These are phyloP conservation scores for Silene noctiflora DNA, from an alignment of 179 eudicot species.

Conservation along the genomic window DNA sequence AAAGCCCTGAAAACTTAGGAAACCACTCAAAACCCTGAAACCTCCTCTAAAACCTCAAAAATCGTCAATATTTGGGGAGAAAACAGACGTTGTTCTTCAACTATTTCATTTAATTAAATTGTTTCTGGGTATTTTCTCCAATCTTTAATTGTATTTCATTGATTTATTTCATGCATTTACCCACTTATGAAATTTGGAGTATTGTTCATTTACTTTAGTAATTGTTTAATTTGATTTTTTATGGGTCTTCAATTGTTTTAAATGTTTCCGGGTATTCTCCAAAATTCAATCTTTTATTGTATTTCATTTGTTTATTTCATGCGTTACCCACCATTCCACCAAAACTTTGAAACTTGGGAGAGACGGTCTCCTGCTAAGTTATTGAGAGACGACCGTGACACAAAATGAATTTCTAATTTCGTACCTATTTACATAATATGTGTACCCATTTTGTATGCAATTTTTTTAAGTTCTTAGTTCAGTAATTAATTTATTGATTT, in stretches of 20 bases:
- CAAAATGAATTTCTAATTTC: too few relatives aligned
- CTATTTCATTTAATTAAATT: neutral
- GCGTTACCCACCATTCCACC: too few relatives aligned
- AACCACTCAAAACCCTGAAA: neutral
- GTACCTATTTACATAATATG: too few relatives aligned
- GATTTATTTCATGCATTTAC: neutral
- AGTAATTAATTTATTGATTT: too few relatives aligned
- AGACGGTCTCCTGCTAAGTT: too few relatives aligned
- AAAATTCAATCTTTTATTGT: neutral
- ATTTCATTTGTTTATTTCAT: neutral
- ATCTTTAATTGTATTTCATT: neutral
- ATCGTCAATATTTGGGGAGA: neutral
- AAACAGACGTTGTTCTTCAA: neutral
- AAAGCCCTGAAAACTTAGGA: too few relatives aligned
- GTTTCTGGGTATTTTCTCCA: neutral
- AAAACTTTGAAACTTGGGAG: too few relatives aligned
- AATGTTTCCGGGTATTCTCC: neutral
- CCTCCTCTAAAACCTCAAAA: neutral
- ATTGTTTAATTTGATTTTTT: too few relatives aligned
- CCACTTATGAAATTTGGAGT: too few relatives aligned
- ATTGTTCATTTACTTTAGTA: too few relatives aligned
- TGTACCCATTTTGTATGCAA: too few relatives aligned
- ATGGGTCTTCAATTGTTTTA: neutral
- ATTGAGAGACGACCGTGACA: too few relatives aligned
- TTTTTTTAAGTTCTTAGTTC: neutral